Evolutionary conservation across 2,329 filamentous ascomycete species (phyloP).

Genomic region (Epichloe uncinata): DNA sequence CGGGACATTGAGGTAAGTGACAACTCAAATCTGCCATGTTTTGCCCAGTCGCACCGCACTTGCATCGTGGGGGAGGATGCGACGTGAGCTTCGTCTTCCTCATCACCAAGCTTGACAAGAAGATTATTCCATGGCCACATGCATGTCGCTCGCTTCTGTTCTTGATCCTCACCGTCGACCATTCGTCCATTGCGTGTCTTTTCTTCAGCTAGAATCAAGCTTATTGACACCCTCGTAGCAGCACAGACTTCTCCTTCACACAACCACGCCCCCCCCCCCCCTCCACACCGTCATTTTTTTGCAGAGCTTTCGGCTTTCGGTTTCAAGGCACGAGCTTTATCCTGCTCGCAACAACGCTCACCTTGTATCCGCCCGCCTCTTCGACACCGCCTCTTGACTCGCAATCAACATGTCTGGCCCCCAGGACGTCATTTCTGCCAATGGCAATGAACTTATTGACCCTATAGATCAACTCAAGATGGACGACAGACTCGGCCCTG

Average conservation of each 20-base stretch:
- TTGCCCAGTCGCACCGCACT: not conserved
- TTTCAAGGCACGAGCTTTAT: not conserved
- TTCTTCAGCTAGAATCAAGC: not conserved
- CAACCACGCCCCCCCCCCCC: not conserved
- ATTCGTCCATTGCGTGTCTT: not conserved
- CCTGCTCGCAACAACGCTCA: not conserved
- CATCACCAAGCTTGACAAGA: not conserved
- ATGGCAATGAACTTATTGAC: slow-evolving; percentile 48
- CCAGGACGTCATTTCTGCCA: slow-evolving; percentile 43
- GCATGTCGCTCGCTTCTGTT: not conserved
- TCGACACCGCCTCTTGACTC: not conserved
- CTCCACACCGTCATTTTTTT: too few species aligned
- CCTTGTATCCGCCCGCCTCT: slow-evolving; percentile 6
- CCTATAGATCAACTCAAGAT: slow-evolving; percentile 53
- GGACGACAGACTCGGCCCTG: slow-evolving; percentile 52
- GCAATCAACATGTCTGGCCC: slow-evolving; percentile 41
- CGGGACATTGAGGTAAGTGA: not conserved
- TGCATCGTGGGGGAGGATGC: not conserved
- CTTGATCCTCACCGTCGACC: not conserved
- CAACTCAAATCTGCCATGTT: not conserved
- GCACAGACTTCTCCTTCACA: not conserved
- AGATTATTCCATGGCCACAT: not conserved
- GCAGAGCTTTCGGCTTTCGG: not conserved
- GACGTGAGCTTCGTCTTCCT: not conserved
- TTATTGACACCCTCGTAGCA: not conserved